Base-by-base conservation (phyloP, 164 flowering plant genomes). In the Macadamia tetraphylla region DNA sequence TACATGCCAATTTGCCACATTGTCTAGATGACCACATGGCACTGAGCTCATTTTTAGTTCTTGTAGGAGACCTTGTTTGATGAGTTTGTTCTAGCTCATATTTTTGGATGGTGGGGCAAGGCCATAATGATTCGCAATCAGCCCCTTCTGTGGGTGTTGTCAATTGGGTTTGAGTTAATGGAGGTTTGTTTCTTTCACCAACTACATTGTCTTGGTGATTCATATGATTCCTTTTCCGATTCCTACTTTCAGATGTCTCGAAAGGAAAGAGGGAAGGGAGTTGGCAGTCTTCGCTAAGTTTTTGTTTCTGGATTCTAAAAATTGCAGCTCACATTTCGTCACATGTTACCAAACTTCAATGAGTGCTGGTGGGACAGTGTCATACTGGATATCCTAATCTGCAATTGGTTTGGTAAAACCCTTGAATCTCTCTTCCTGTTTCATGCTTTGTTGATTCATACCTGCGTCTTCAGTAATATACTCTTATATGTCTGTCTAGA, bases 341-440 rank as follows among this genome's bases (percentile, higher is more conserved):
- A 95, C 76, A 95, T 95, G 99, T 70, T 95, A 67, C 99, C 99
- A 43, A 95, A 95, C 77, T 95, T 95, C 81, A 93, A 91, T 60
- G 98, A 92, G 78, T 95, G 98, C 81, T 95, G 97, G 98, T 92
- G 98, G 98, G 98, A 91, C 83, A 95, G 97, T 76, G 92, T 95
- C 65, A 72, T 95, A 70, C 89, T 93, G 68, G 99, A 95, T 67
- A 87, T 93, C 58, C 71, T 95, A 65, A 90, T 91, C 75, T 95
- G 98, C 86, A 95, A 95, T 71, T 95, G 99, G 98, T 92, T 92
- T 82, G 99, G 98, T 95, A 67, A 82, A 90, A 32, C 67, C 29
- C 63, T 29, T 70, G 11, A 43, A 48, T 6, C 65, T 55, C 29
- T 52, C 65, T 29, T 7, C 43, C 17, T 46, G 56, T 29, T 23